Evolutionary conservation across 2,329 filamentous ascomycete species (phyloP).

Genomic region (Truncatella angustata): DNA sequence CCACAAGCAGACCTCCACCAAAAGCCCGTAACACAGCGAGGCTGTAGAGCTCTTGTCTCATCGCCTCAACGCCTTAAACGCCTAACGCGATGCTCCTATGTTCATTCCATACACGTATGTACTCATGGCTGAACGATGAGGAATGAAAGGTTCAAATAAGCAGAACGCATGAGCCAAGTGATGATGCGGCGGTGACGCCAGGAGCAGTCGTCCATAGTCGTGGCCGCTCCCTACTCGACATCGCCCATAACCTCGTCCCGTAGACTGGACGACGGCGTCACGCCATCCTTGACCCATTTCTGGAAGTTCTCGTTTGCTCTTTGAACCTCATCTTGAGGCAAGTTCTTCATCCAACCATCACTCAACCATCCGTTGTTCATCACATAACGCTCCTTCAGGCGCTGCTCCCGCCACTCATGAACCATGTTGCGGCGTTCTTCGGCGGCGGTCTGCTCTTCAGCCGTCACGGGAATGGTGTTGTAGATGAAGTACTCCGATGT

Average conservation of each 20-base stretch:
- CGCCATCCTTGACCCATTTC: constrained; percentile 51
- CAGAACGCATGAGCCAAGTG: not conserved
- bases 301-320: constrained; percentile 67
- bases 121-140: too few species aligned
- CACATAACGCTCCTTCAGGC: constrained; percentile 76
- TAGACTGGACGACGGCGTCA: constrained; percentile 33
- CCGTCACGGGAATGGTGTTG: constrained; percentile 65
- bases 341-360: constrained; percentile 75
- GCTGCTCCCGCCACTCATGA: constrained; percentile 64
- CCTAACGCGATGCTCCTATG: not conserved
- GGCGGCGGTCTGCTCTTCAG: constrained; percentile 63
- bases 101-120: not conserved
- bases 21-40: not conserved
- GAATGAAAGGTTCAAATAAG: not conserved
- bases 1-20: not conserved
- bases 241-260: constrained; percentile 23
- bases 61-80: not conserved
- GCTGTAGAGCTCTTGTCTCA: not conserved
- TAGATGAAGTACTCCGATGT: constrained; percentile 72
- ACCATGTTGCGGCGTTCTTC: constrained; percentile 55
- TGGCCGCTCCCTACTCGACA: constrained; percentile 15
- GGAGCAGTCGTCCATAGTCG: not conserved
- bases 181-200: not conserved
- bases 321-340: constrained; percentile 74
- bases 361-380: constrained; percentile 78